These are phyloP conservation scores for Hypoxylon sp. DNA, from an alignment of 2,329 filamentous ascomycete species.

Conservation along the genomic window DNA sequence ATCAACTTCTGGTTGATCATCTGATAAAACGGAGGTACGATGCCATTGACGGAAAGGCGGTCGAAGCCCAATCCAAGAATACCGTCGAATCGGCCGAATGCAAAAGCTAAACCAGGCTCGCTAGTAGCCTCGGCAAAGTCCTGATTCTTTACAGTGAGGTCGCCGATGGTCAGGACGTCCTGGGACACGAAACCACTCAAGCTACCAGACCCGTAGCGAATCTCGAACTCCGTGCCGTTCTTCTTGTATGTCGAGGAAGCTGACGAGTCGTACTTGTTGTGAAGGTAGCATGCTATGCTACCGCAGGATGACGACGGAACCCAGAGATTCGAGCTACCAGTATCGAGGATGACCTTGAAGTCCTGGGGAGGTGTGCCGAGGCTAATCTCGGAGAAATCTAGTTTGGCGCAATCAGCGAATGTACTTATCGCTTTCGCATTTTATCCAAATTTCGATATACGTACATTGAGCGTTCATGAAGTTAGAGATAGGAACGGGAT, in stretches of 20 bases:
- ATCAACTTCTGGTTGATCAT: constrained; percentile 91
- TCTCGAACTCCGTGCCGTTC: constrained; percentile 94
- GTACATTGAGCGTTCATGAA: constrained; percentile 99
- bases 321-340: constrained; percentile 99
- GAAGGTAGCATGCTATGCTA: constrained; percentile 98
- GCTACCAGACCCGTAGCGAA: constrained; percentile 94
- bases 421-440: not conserved
- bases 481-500: constrained; percentile 93
- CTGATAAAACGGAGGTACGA: constrained; percentile 96
- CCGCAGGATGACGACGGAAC: constrained; percentile 91
- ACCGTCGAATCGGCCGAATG: constrained; percentile 97
- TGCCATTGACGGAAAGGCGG: constrained; percentile 96
- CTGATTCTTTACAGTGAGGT: constrained; percentile 88
- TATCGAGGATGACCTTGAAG: constrained; percentile 99
- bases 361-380: constrained; percentile 92
- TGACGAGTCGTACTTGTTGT: constrained; percentile 95
- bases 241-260: constrained; percentile 91
- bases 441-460: constrained; percentile 54
- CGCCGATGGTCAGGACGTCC: constrained; percentile 88
- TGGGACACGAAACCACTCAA: constrained; percentile 94
- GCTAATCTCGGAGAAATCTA: constrained; percentile 97
- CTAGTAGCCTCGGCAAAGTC: constrained; percentile 96
- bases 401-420: constrained; percentile 14
- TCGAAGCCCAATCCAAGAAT: constrained; percentile 96
- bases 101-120: constrained; percentile 96